Evolutionary conservation across 2,329 filamentous ascomycete species (phyloP).

Genomic region (Trichoderma atroviride): DNA sequence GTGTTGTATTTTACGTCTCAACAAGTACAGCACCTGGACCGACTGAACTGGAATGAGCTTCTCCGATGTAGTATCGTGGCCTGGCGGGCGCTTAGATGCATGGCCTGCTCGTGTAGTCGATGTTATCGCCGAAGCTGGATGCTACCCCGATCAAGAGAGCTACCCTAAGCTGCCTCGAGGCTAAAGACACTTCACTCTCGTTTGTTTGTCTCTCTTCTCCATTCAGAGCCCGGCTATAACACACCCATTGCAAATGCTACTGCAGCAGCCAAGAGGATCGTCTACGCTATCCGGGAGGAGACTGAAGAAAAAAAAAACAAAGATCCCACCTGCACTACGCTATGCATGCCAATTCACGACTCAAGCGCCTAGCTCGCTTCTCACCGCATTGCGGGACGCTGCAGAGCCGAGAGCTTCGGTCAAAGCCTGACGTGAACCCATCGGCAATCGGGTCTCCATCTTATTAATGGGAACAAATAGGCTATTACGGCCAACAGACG

Average conservation of each 20-base stretch:
- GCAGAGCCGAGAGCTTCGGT: conserved; percentile 23
- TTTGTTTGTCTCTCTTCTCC: neutral
- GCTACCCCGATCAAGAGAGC: neutral
- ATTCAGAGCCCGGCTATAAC: neutral
- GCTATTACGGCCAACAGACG: neutral
- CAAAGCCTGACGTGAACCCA: conserved; percentile 4
- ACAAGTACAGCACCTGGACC: neutral
- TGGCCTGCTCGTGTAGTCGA: neutral
- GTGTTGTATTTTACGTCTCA: neutral
- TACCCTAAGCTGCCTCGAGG: neutral
- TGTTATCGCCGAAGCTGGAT: neutral
- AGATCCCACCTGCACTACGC: neutral
- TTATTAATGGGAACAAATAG: neutral
- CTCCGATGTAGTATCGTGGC: neutral
- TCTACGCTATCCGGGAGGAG: neutral
- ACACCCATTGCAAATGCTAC: neutral
- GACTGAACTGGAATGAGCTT: neutral
- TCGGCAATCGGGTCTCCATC: conserved; percentile 9
- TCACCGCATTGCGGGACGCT: conserved; percentile 25
- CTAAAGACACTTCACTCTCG: neutral
- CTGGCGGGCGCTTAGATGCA: conserved; percentile 6
- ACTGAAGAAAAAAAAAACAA: neutral
- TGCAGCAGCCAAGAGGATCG: neutral
- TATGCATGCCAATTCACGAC: conserved; percentile 11
- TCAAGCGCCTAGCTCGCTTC: conserved; percentile 14